A percentile compares a stretch with the other conserved stretches of the same genome.
These are phyloP conservation scores for Exutisphaerella laricina DNA, from an alignment of 2,329 filamentous ascomycete species.

Conservation along the genomic window DNA sequence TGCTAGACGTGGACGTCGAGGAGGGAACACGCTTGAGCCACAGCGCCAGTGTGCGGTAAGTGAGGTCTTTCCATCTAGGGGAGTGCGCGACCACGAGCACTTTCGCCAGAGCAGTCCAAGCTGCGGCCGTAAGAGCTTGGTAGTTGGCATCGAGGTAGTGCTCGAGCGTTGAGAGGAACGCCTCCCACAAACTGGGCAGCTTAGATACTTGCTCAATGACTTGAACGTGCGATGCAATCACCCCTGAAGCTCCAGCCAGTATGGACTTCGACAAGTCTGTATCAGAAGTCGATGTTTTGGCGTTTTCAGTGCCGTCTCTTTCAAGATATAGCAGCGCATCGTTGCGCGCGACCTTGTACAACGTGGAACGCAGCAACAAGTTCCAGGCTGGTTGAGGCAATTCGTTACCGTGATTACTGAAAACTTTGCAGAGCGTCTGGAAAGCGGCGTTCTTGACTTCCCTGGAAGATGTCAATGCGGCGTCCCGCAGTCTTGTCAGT, in stretches of 20 bases:
- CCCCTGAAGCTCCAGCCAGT: conserved; percentile 63
- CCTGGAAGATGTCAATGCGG: conserved; percentile 64
- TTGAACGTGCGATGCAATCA: conserved; percentile 72
- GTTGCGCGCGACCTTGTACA: conserved; percentile 65
- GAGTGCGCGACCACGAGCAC: conserved; percentile 34
- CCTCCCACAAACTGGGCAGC: conserved; percentile 70
- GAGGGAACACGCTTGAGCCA: conserved; percentile 31
- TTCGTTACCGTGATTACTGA: conserved; percentile 82
- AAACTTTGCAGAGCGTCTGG: conserved; percentile 83
- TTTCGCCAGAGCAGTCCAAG: conserved; percentile 37
- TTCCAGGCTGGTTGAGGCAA: conserved; percentile 75
- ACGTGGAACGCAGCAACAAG: conserved; percentile 71
- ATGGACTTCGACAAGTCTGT: conserved; percentile 67
- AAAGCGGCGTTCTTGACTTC: conserved; percentile 83
- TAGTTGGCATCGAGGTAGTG: conserved; percentile 39
- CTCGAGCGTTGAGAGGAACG: conserved; percentile 65
- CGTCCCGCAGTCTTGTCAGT: conserved; percentile 62
- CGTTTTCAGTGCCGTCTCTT: conserved; percentile 3
- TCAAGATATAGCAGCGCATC: conserved; percentile 33
- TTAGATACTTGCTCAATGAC: conserved; percentile 60
- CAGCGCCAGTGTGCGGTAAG: conserved; percentile 27
- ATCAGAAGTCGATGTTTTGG: conserved; percentile 7
- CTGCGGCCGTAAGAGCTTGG: conserved; percentile 39
- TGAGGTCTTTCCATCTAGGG: conserved; percentile 24
- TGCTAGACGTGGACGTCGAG: conserved; percentile 10